Base-by-base conservation (phyloP, 2,329 filamentous ascomycete species). In the Calonectria henricotiae region DNA sequence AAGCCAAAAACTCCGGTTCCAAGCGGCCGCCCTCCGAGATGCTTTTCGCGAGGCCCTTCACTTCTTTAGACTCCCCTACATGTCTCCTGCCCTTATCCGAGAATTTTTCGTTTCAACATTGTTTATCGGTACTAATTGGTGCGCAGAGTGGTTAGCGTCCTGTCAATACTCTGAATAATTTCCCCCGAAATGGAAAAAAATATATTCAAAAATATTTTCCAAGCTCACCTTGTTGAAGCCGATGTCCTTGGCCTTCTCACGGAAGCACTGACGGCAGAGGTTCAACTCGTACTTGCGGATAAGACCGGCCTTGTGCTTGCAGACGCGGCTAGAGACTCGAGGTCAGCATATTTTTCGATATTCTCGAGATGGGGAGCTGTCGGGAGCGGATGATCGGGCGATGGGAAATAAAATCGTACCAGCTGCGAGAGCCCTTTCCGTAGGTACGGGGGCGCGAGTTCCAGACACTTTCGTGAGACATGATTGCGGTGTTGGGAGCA, bases 241-340 rank as follows among this genome's bases (percentile, higher is more conserved):
- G 85, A 93, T 92, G 82, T 93, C 91, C 84, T 89, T 85, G 78
- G 89, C 85, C 88, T 92, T 92, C 88, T 93, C 91, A 82, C 91
- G 89, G 89, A 92, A 93, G 89, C 91, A 93, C 85, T 93, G 91
- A 89, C 91, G 90, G 90, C 91, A 93, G 84, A 93, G 90, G 87
- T 97, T 94, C 81, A 98, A 91, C 84, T 96, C 96, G 89, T 99
- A 99, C 90, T 99, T 99, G 90, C 96, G 95, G 92, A 99, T 98
- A 80, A 99, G 92, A 97, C 96, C 96, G 83, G 96, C 96, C 84
- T 91, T 92, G 93, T 99, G 96, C 84, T 95, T 94, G 94, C 89
- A 91, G 83, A 90, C 88, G 76, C 89, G 89, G 89, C 89, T 90
- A 77, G 77, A 77, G 54, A 74, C 62, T 47, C 41, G 20, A 74